Evolutionary conservation across 441 rosid genomes (phyloP), one percentile per base, ranked within the genome.

Genomic region (Manihot esculenta): DNA sequence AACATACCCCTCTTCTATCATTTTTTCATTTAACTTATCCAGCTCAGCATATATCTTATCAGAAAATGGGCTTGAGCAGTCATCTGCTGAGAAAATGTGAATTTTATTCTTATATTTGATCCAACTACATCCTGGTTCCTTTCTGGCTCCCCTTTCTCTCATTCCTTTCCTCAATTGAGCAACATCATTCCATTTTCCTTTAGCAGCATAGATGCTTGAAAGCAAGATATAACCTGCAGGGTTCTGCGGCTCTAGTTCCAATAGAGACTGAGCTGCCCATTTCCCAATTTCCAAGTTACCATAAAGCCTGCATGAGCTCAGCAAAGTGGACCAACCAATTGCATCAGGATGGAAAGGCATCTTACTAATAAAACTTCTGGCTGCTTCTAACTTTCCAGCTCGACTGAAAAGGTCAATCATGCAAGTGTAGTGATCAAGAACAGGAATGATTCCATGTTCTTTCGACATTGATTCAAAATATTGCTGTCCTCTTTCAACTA

Each of bases 81-180:
- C 99, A 84, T 89, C 90, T 14, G 94, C 87, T 21, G 94, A 89
- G 77, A 94, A 94, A 76, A 88, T 77, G 74, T 94, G 83, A 54
- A 90, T 81, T 80, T 77, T 82, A 64, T 83, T 83, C 74, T 84
- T 89, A 80, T 90, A 88, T 70, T 88, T 90, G 77, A 94, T 92
- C 99, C 99, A 94, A 72, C 99, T 94, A 75, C 76, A 93, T 69
- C 99, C 99, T 0, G 96, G 97, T 82, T 90, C 97, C 79, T 94
- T 90, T 75, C 76, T 89, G 70, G 88, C 89, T 30, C 94, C 87
- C 69, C 78, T 86, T 60, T 81, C 91, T 81, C 87, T 84, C 96
- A 92, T 94, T 82, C 78, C 83, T 70, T 57, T 76, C 76, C 89
- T 86, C 66, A 92, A 67, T 69, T 85, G 85, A 8, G 98, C 84